These are phyloP conservation scores for Echinosophora koreensis DNA, from an alignment of 306 rosid genomes.

Conservation along the genomic window DNA sequence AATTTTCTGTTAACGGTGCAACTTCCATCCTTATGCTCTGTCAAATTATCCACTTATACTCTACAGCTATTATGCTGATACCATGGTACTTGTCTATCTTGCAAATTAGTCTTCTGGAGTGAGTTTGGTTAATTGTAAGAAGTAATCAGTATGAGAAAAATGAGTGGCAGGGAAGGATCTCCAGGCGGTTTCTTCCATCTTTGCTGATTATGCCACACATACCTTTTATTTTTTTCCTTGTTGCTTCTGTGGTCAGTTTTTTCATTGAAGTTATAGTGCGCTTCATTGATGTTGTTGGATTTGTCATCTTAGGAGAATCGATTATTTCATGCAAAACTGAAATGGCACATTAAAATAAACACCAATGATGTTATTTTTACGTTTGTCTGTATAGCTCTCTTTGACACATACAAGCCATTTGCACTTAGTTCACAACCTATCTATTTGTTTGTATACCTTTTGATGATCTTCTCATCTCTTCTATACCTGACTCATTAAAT, in stretches of 20 bases:
- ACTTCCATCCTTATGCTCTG: conserved; percentile 5
- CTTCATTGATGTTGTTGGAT: conserved; percentile 2
- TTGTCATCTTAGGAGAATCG: background rate
- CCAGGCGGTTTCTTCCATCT: conserved; percentile 29
- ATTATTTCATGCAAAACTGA: conserved; percentile 1
- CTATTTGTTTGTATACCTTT: conserved; percentile 17
- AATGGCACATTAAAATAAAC: background rate
- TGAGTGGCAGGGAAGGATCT: conserved; percentile 17
- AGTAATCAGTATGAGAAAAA: conserved; percentile 22
- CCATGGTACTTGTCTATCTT: conserved; percentile 24
- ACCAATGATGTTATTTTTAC: background rate
- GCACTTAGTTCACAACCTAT: background rate
- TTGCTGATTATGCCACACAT: background rate
- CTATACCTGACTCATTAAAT: conserved; percentile 13
- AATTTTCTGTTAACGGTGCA: background rate
- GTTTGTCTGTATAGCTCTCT: background rate
- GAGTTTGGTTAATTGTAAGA: conserved; percentile 32
- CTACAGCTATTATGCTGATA: background rate
- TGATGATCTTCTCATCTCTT: conserved; percentile 8
- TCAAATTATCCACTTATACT: background rate
- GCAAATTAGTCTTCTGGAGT: conserved; percentile 23
- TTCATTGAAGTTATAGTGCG: background rate
- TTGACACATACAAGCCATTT: conserved; percentile 15
- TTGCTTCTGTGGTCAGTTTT: conserved; percentile 32
- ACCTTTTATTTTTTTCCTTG: conserved; percentile 36